Conservation (phyloP, 176 grass and related monocot species). For the Oryza glaberrima region DNA sequence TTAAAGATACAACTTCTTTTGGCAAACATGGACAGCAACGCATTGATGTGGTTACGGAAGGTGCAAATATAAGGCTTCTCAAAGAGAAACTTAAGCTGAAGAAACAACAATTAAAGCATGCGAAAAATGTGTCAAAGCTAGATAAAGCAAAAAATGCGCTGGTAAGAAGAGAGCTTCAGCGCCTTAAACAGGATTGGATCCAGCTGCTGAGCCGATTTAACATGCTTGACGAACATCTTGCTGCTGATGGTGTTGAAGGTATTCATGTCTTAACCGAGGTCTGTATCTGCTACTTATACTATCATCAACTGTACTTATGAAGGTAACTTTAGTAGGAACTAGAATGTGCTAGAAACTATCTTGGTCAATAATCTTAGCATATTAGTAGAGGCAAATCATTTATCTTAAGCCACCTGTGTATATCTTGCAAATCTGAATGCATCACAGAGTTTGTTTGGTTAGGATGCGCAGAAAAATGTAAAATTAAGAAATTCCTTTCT, state of each 20-base stretch:
- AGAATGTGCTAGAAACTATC: slow-evolving; percentile 16
- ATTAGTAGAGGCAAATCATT: not conserved
- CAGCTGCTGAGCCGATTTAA: slow-evolving; percentile 69
- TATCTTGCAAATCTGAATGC: slow-evolving; percentile 1
- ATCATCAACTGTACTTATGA: slow-evolving; percentile 30
- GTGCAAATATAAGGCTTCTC: slow-evolving; percentile 63
- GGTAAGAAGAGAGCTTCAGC: slow-evolving; percentile 68
- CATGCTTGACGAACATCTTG: slow-evolving; percentile 70
- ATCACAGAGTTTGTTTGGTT: not conserved
- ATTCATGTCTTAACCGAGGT: slow-evolving; percentile 67
- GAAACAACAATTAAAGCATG: slow-evolving; percentile 78
- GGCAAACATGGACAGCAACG: slow-evolving; percentile 34
- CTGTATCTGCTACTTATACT: slow-evolving; percentile 54
- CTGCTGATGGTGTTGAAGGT: slow-evolving; percentile 59
- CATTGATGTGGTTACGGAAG: slow-evolving; percentile 38
- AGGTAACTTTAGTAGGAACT: slow-evolving; percentile 16
- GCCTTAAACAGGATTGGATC: slow-evolving; percentile 71
- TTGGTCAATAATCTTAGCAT: slow-evolving; percentile 1
- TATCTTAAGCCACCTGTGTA: not conserved
- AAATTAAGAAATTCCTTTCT: no score
- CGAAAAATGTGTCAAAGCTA: slow-evolving; percentile 65
- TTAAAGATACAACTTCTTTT: slow-evolving; percentile 37
- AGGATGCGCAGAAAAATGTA: no score
- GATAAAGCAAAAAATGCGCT: slow-evolving; percentile 66
- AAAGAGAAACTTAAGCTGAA: slow-evolving; percentile 94